A percentile compares a stretch with the other conserved stretches of the same genome.
Evolutionary conservation across 768 basidiomycete species (phyloP).

Genomic region (Gloeopeniophorella convolvens): DNA sequence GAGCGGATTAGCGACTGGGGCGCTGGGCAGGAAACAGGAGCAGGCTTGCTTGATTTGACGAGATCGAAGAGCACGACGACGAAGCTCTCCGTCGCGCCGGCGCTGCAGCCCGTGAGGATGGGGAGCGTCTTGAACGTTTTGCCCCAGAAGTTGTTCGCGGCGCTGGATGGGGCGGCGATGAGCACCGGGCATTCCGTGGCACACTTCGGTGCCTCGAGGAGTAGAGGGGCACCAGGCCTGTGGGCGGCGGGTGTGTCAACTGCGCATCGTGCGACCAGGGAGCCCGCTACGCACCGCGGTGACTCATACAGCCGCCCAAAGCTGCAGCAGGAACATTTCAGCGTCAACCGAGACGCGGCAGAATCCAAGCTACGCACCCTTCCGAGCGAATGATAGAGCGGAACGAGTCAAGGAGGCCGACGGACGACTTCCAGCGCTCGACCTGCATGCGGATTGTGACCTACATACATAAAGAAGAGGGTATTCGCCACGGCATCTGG

Average conservation of each 20-base stretch:
- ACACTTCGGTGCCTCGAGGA: conserved; percentile 94
- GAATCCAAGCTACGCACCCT: conserved; percentile 51
- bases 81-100: conserved; percentile 94
- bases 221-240: conserved; percentile 92
- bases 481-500: neutral
- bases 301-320: conserved; percentile 71
- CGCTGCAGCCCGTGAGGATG: conserved; percentile 84
- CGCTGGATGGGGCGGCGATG: too few species aligned
- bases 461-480: conserved; percentile 35
- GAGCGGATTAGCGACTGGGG: neutral
- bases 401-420: conserved; percentile 80
- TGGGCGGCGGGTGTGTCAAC: neutral
- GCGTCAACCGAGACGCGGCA: conserved; percentile 3
- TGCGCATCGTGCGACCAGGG: too few species aligned
- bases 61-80: conserved; percentile 92
- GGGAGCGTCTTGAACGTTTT: conserved; percentile 71
- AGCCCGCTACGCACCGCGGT: conserved; percentile 55
- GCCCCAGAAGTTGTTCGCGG: conserved; percentile 95
- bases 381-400: conserved; percentile 79
- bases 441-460: conserved; percentile 99
- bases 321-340: conserved; percentile 33
- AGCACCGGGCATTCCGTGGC: too few species aligned
- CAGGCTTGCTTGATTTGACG: conserved; percentile 68
- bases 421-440: conserved; percentile 75
- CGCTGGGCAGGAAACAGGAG: neutral